These are phyloP conservation scores for Pelargonium nanum DNA, from an alignment of 345 rosid genomes.

Conservation along the genomic window DNA sequence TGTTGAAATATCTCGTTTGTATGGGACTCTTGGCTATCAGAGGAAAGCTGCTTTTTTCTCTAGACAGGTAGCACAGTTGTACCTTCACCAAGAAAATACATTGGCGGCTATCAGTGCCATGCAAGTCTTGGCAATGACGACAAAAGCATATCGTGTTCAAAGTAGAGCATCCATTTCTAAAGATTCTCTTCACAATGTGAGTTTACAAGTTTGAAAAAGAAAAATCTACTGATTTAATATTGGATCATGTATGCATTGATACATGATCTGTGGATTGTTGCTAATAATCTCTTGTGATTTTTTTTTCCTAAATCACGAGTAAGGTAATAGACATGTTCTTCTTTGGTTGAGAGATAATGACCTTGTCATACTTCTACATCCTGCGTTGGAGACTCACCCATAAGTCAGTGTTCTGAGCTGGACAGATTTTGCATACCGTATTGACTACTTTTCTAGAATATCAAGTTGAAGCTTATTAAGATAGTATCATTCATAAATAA, in stretches of 20 bases:
- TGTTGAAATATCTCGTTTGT: conserved; percentile 88
- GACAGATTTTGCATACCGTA: too few relatives aligned
- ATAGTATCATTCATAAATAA: too few relatives aligned
- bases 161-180: conserved; percentile 69
- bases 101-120: conserved; percentile 91
- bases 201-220: conserved; percentile 13
- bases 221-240: background rate
- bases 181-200: conserved; percentile 36
- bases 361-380: too few relatives aligned
- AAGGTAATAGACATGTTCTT: too few relatives aligned
- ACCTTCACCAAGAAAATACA: conserved; percentile 86
- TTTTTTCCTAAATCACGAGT: too few relatives aligned
- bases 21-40: conserved; percentile 83
- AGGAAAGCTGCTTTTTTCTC: conserved; percentile 97
- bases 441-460: too few relatives aligned
- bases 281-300: too few relatives aligned
- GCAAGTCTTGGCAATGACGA: conserved; percentile 92
- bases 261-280: too few relatives aligned
- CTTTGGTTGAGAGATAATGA: too few relatives aligned
- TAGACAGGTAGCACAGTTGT: conserved; percentile 94
- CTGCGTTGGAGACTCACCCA: too few relatives aligned
- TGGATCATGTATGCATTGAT: background rate
- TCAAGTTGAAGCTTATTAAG: too few relatives aligned
- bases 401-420: too few relatives aligned
- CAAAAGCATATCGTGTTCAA: conserved; percentile 86